These are phyloP conservation scores for Microcos paniculata DNA, from an alignment of 345 rosid species.

Conservation along the genomic window DNA sequence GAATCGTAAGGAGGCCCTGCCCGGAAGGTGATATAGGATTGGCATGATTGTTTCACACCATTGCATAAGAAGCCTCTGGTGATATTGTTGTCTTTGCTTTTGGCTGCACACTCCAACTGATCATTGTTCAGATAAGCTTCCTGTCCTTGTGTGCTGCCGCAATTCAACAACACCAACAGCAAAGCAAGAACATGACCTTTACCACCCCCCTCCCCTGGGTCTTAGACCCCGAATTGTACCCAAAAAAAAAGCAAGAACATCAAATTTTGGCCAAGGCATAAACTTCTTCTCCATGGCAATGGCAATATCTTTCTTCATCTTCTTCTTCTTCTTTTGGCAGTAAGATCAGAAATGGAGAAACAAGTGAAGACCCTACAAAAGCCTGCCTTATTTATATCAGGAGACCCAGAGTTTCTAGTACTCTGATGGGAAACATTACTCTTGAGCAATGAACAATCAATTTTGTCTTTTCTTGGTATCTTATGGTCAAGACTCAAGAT, in stretches of 20 bases:
- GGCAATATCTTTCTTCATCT: not conserved
- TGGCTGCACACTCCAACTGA: not conserved
- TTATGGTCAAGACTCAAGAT: too few relatives aligned
- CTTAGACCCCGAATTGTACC: too few relatives aligned
- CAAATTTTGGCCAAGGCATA: not conserved
- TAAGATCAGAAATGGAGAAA: not conserved
- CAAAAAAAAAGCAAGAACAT: not conserved
- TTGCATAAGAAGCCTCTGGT: constrained; percentile 56
- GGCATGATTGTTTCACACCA: constrained; percentile 44
- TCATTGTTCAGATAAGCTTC: not conserved
- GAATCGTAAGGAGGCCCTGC: constrained; percentile 42
- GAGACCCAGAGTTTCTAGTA: too few relatives aligned
- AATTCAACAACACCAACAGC: not conserved
- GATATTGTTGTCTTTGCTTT: not conserved
- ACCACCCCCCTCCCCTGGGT: too few relatives aligned
- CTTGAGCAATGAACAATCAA: too few relatives aligned
- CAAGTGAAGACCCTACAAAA: not conserved
- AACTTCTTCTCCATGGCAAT: not conserved
- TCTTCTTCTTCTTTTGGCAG: too few relatives aligned
- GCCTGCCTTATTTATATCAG: too few relatives aligned
- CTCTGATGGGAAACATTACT: too few relatives aligned
- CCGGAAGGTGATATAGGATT: constrained; percentile 67
- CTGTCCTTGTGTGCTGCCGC: not conserved
- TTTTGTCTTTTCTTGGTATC: too few relatives aligned
- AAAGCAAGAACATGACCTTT: too few relatives aligned